Conservation (phyloP, 148 eudicot genomes). For the Vaccinium darrowii region DNA sequence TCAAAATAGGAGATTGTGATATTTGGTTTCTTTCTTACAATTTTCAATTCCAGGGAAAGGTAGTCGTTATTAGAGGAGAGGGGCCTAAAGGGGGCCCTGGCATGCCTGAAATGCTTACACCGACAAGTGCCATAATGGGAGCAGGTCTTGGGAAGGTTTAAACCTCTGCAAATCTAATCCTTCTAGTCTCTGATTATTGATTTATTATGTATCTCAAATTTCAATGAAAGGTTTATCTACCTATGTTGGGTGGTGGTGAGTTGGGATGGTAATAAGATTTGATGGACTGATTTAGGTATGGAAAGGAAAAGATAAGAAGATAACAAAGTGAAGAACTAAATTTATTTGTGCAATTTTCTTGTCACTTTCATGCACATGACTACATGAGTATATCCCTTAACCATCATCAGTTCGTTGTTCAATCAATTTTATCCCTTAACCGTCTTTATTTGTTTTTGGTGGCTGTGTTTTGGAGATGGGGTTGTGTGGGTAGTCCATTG, state of each 20-base stretch:
- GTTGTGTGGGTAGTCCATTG: background rate
- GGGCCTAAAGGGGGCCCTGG: slow-evolving; percentile 99
- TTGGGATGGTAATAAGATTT: background rate
- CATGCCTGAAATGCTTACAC: slow-evolving; percentile 98
- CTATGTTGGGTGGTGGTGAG: background rate
- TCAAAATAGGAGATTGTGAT: background rate
- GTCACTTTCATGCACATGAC: background rate
- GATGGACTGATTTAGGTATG: background rate
- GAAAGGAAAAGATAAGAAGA: background rate
- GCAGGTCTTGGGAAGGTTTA: slow-evolving; percentile 97
- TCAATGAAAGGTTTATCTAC: background rate
- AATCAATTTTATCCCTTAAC: background rate
- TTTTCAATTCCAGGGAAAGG: slow-evolving; percentile 65
- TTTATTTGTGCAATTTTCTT: background rate
- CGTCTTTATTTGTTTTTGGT: background rate
- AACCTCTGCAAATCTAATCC: slow-evolving; percentile 5
- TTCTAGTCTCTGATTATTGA: background rate
- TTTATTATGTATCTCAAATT: background rate
- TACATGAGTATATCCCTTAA: background rate
- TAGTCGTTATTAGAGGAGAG: slow-evolving; percentile 92
- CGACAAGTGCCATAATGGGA: slow-evolving; percentile 99
- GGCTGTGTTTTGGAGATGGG: background rate
- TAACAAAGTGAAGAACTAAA: background rate
- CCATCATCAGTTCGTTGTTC: background rate
- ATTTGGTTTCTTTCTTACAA: slow-evolving; percentile 7